Percentiles rank a stretch among this genome's conserved stretches.
Conservation (phyloP, 306 rosid genomes). For the Glycine tomentella region DNA sequence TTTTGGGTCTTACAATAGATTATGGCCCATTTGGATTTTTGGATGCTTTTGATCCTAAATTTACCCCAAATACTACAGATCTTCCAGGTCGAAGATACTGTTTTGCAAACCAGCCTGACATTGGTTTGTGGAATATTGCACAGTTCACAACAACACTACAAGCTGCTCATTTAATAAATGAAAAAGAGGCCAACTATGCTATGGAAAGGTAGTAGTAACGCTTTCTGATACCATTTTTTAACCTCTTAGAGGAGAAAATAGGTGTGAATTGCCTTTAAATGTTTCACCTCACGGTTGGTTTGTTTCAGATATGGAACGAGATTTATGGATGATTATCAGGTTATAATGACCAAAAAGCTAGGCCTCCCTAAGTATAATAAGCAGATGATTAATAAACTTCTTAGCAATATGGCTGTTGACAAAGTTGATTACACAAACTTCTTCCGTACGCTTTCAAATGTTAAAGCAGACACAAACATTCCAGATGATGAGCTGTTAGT, state of each 20-base stretch:
- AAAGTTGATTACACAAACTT: conserved; percentile 98
- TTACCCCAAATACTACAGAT: conserved; percentile 94
- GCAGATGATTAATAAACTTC: conserved; percentile 88
- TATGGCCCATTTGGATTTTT: conserved; percentile 99
- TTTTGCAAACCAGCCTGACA: conserved; percentile 98
- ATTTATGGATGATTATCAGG: conserved; percentile 98
- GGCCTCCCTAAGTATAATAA: conserved; percentile 94
- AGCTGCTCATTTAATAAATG: conserved; percentile 80
- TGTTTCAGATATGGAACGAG: conserved; percentile 80
- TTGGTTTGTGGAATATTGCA: conserved; percentile 95
- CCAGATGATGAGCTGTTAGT: conserved; percentile 83
- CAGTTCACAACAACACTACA: conserved; percentile 76
- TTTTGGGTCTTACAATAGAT: conserved; percentile 97
- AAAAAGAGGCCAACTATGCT: conserved; percentile 93
- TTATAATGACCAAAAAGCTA: conserved; percentile 91
- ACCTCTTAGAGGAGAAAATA: conserved; percentile 14
- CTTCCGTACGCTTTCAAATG: conserved; percentile 81
- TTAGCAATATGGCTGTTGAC: conserved; percentile 94
- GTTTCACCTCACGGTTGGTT: conserved; percentile 42
- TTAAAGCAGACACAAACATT: conserved; percentile 81
- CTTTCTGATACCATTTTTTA: conserved; percentile 30
- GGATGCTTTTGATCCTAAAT: conserved; percentile 99
- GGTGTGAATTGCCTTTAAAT: conserved; percentile 19
- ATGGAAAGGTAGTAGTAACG: conserved; percentile 82
- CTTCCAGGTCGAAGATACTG: conserved; percentile 99